Evolutionary conservation across 306 rosid genomes (phyloP).

Genomic region (Lotus japonicus): DNA sequence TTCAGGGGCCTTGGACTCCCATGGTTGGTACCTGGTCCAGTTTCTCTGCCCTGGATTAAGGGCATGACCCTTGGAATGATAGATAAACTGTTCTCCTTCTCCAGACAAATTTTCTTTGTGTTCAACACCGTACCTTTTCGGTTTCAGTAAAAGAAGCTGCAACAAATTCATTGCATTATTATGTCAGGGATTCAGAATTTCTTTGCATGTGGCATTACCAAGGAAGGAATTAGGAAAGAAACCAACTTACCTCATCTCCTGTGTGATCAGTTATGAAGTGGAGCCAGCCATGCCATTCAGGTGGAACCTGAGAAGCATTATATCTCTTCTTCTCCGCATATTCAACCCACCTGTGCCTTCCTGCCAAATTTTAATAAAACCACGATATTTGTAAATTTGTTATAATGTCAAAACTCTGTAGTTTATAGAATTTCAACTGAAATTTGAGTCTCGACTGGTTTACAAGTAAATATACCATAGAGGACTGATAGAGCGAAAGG

Average conservation of each 20-base stretch:
- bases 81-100: constrained; percentile 78
- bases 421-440: not conserved
- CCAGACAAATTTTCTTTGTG: constrained; percentile 89
- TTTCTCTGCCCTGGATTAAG: constrained; percentile 89
- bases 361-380: constrained; percentile 38
- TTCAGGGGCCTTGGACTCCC: constrained; percentile 65
- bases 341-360: constrained; percentile 99
- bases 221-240: not conserved
- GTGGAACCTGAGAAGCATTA: constrained; percentile 96
- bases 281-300: constrained; percentile 99
- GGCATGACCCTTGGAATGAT: constrained; percentile 96
- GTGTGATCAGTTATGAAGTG: constrained; percentile 89
- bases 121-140: constrained; percentile 74
- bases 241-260: constrained; percentile 74
- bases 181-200: not conserved
- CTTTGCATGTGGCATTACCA: not conserved
- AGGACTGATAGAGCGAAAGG: too few species aligned
- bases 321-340: constrained; percentile 90
- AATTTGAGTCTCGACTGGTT: not conserved
- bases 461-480: too few species aligned
- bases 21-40: constrained; percentile 94
- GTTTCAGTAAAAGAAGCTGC: constrained; percentile 91
- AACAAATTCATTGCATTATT: constrained; percentile 7
- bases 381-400: not conserved
- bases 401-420: not conserved